These are phyloP conservation scores for Ceratocystiopsis brevicomis DNA, from an alignment of 2,329 filamentous ascomycete species.

Conservation along the genomic window DNA sequence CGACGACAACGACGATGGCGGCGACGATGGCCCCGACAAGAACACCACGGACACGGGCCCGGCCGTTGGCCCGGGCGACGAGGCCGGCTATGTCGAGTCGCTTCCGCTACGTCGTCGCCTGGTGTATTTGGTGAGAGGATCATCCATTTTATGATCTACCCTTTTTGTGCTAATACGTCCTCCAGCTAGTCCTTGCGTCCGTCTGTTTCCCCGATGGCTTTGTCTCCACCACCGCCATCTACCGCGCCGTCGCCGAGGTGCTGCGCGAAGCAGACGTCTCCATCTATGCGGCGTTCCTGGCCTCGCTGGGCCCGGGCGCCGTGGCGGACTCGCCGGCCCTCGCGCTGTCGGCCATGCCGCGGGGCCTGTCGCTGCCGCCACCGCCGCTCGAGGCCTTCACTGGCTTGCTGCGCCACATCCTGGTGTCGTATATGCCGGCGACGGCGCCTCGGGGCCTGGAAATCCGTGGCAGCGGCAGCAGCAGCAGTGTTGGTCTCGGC, in stretches of 20 bases:
- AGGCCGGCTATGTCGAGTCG: constrained; percentile 23
- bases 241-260: constrained; percentile 35
- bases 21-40: constrained; percentile 16
- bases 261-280: constrained; percentile 38
- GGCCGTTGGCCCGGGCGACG: constrained; percentile 12
- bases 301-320: constrained; percentile 2
- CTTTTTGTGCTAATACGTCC: neutral
- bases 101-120: constrained; percentile 43
- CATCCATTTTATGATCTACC: neutral
- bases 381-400: constrained; percentile 19
- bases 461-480: constrained; percentile 14
- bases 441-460: constrained; percentile 22
- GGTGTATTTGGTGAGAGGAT: constrained; percentile 30
- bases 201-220: constrained; percentile 25
- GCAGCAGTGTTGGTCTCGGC: constrained; percentile 9
- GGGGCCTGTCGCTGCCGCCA: neutral
- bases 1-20: constrained; percentile 31
- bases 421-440: constrained; percentile 27
- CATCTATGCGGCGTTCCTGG: constrained; percentile 35
- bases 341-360: neutral
- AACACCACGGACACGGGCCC: constrained; percentile 9
- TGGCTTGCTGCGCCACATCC: constrained; percentile 24
- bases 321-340: neutral
- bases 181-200: constrained; percentile 25
- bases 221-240: constrained; percentile 31